Evolutionary conservation across 2,329 filamentous ascomycete genomes (phyloP), one percentile per base, ranked within the genome.

Genomic region (Phoma sp.): DNA sequence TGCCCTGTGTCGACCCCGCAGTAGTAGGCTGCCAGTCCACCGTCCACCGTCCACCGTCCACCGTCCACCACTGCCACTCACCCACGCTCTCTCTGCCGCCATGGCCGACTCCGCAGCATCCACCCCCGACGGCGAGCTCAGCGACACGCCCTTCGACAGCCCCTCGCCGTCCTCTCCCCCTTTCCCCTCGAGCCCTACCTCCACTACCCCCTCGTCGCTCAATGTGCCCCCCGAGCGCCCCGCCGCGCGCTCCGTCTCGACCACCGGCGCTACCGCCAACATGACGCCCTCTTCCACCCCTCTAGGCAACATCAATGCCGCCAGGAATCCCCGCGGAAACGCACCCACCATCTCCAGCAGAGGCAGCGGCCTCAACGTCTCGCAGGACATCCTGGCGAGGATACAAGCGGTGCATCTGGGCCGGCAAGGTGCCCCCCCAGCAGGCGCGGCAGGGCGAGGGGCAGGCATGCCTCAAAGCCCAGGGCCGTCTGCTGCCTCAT

Each of bases 281-380:
- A 92, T 96, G 86, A 91, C 85, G 51, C 79, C 89, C 6, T 92
- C 87, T n/a, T 96, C 92, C n/a, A 95, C 89, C 25, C 88, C 91
- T 36, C 80, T 93, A 4, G 92, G 92, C 36, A 84, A 90, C 54
- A 79, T 96, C 68, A 92, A 88, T 74, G 85, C 86, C 43, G 86
- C 86, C 35, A 80, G 87, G 61, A 80, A 85, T 67, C 83, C 83
- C 13, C 74, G 74, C 21, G 69, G 54, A 24, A 74, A 76, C 3
- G 74, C 77, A 6, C 73, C 76, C 21, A 74, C 80, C 36, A 76
- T 77, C 47, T 75, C 77, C 55, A 75, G 74, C 65, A 75, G 80
- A 52, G 77, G 80, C 36, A 82, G 82, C 43, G 81, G 81, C 17
- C 72, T 87, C 55, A 76, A 76, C 45, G 68, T 80, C 45, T 82